A percentile compares a stretch with the other conserved stretches of the same genome.
These are phyloP conservation scores for Scheffersomyces lignicola DNA, from an alignment of 1,139 yeast species.

Conservation along the genomic window DNA sequence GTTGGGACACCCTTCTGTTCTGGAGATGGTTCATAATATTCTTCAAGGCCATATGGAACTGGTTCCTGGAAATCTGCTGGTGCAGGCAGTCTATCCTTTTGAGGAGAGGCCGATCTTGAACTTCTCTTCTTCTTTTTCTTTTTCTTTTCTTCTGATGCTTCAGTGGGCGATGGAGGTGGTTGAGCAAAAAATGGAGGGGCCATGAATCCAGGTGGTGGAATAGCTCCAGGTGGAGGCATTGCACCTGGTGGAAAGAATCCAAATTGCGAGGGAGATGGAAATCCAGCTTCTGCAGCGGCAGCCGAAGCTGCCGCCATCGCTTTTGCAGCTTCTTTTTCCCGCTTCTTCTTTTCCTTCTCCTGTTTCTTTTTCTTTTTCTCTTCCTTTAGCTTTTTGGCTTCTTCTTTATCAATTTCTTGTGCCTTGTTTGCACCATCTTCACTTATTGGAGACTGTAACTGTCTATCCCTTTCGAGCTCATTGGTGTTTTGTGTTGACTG, in stretches of 20 bases:
- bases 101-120: background rate
- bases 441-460: conserved; percentile 3
- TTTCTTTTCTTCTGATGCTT: conserved; percentile 1
- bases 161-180: conserved; percentile 7
- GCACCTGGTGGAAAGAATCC: conserved; percentile 17
- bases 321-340: conserved; percentile 25
- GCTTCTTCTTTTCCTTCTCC: conserved; percentile 14
- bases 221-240: conserved; percentile 12
- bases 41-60: too few species aligned
- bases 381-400: conserved; percentile 8
- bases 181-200: conserved; percentile 4
- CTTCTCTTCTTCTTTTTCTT: conserved; percentile 3
- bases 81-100: conserved; percentile 1
- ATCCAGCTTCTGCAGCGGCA: conserved; percentile 19
- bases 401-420: conserved; percentile 7
- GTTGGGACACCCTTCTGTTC: too few species aligned
- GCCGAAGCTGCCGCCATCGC: conserved; percentile 20
- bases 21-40: too few species aligned
- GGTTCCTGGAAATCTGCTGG: too few species aligned
- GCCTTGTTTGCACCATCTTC: conserved; percentile 12
- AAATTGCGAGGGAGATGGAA: conserved; percentile 10
- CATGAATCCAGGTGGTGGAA: conserved; percentile 1
- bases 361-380: conserved; percentile 13
- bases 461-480: background rate
- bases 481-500: background rate